Conservation (phyloP, 352 stramenopile species). For the Globisporangium orthogonon region DNA sequence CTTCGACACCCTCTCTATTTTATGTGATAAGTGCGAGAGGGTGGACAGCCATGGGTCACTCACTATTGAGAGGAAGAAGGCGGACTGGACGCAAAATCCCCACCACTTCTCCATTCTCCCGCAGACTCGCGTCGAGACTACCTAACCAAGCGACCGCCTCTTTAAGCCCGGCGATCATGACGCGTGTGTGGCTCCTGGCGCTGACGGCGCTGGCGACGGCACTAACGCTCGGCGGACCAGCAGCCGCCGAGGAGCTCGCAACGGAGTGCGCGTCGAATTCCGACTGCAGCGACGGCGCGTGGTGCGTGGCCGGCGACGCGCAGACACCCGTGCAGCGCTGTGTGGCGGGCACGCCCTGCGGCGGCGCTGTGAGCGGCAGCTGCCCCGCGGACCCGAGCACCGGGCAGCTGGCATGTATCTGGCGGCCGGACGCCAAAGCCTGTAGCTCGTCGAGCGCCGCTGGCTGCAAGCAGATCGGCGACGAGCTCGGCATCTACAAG, state of each 20-base stretch:
- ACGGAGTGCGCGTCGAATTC: conserved; percentile 47
- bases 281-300: conserved; percentile 57
- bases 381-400: conserved; percentile 52
- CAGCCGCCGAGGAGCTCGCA: conserved; percentile 18
- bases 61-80: too few species aligned
- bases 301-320: conserved; percentile 72
- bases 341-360: conserved; percentile 50
- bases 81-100: too few species aligned
- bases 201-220: not conserved
- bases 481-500: conserved; percentile 60
- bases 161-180: not conserved
- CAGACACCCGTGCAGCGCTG: conserved; percentile 53
- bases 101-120: too few species aligned
- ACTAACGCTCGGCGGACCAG: not conserved
- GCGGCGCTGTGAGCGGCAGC: conserved; percentile 34
- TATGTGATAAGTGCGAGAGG: too few species aligned
- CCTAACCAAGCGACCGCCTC: too few species aligned
- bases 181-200: not conserved
- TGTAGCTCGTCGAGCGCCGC: conserved; percentile 6
- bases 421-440: conserved; percentile 21
- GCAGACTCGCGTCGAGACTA: too few species aligned
- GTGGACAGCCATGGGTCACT: too few species aligned
- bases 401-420: conserved; percentile 69
- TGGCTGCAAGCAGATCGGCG: conserved; percentile 25
- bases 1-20: too few species aligned